Base-by-base conservation (phyloP, 306 rosid species). In the Quillaja saponaria region DNA sequence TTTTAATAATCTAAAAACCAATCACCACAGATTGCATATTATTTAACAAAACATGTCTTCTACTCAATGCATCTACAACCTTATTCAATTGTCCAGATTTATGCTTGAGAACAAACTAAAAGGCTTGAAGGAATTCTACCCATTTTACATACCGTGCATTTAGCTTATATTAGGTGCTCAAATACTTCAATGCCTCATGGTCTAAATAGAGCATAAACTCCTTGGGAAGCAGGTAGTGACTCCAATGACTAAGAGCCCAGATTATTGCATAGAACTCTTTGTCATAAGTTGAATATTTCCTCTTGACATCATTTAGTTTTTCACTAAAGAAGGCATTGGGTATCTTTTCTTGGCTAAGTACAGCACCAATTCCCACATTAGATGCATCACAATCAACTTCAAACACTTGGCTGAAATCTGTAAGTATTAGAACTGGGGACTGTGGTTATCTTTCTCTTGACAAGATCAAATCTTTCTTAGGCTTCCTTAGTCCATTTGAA, bases 171-270 rank as follows among this genome's bases (percentile, higher is more conserved):
- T 62, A 13, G 3, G 33, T 17, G 14, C 13, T 20, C 8, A 56
- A 6, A 13, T 73, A 58, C 15, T 49, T 48, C 1, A 50, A 2
- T 3, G 64, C 20, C 2, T 55, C 60, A 13, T 64, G 47, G 19
- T 74, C 15, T 2, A 18, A 33, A 13, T 44, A 37, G 0, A 60
- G 14, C 1, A 52, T 17, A 38, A 67, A 67, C 28, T 53, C 69
- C 14, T 8, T 13, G 3, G 13, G 6, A 13, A 35, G 21, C 0
- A 60, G 9, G 20, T 47, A 61, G 46, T 9, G 7, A 8, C 37
- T 10, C 56, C 66, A 47, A 17, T 68, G 42, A 18, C 19, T 18
- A 3, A 67, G 19, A 5, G 49, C 66, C 15, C 47, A 55, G 8
- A 54, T 33, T 11, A 53, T 14, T 0, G 15, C 53, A 37, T 53